Evolutionary conservation across 441 rosid genomes (phyloP).

Genomic region (Gossypium davidsonii): DNA sequence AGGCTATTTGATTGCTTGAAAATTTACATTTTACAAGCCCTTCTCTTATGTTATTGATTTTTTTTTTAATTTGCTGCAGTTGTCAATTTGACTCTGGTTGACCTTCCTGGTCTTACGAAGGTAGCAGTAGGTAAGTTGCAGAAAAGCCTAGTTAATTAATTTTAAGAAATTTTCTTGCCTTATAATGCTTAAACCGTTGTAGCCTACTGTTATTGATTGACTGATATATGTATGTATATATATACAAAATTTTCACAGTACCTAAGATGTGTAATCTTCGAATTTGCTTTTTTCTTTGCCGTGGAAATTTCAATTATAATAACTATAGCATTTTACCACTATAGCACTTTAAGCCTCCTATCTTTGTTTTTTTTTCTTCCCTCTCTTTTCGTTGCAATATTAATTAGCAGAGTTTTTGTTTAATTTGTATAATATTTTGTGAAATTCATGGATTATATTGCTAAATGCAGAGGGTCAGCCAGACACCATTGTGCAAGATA

Average conservation of each 20-base stretch:
- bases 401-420: background rate
- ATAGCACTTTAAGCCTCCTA: background rate
- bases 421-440: background rate
- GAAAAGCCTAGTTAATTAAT: constrained; percentile 1
- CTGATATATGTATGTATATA: background rate
- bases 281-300: background rate
- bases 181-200: background rate
- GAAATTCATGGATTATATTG: constrained; percentile 9
- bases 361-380: background rate
- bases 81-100: constrained; percentile 92
- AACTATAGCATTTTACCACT: background rate
- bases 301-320: background rate
- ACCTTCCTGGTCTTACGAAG: constrained; percentile 98
- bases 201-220: background rate
- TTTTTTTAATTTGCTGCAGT: constrained; percentile 38
- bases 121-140: constrained; percentile 85
- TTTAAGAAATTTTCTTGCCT: background rate
- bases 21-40: background rate
- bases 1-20: background rate
- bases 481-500: constrained; percentile 82
- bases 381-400: background rate
- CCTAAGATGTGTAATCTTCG: background rate
- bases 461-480: constrained; percentile 84
- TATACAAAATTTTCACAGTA: background rate
- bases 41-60: background rate